Percentiles rank a stretch among this genome's conserved stretches.
These are phyloP conservation scores for Rhodotorula sp. DNA, from an alignment of 1,284 basidiomycete genomes.

Conservation along the genomic window DNA sequence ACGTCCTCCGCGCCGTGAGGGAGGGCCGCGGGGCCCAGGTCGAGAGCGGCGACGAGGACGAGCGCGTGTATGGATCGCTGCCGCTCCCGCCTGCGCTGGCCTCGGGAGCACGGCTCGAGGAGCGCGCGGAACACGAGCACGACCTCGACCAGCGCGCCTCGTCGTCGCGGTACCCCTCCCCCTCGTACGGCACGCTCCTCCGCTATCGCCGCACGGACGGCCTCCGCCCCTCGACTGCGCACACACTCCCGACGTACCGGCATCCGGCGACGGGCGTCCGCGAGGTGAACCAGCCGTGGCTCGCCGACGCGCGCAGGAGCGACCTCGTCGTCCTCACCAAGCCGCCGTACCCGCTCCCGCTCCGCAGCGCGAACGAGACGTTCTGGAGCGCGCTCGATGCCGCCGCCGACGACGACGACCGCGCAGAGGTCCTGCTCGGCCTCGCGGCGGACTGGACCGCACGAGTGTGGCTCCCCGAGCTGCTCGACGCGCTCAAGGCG, in stretches of 20 bases:
- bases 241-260: constrained; percentile 34
- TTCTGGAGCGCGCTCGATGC: constrained; percentile 41
- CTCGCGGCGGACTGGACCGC: constrained; percentile 27
- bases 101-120: not conserved
- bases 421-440: not conserved
- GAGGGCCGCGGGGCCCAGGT: not conserved
- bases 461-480: constrained; percentile 46
- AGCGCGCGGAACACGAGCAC: not conserved
- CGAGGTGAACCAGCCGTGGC: constrained; percentile 47
- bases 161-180: constrained; percentile 1
- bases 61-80: constrained; percentile 39
- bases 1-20: constrained; percentile 20
- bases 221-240: constrained; percentile 28
- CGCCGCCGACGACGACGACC: not conserved
- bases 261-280: constrained; percentile 44
- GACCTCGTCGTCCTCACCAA: constrained; percentile 47
- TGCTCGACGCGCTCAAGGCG: constrained; percentile 42
- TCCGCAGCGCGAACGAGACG: constrained; percentile 16
- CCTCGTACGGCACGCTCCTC: constrained; percentile 43
- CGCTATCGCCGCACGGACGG: constrained; percentile 48
- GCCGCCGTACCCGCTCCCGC: constrained; percentile 44
- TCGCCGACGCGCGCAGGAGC: constrained; percentile 42
- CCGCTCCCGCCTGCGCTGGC: constrained; percentile 31
- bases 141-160: not conserved
- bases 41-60: constrained; percentile 40